phyloP scores from a whole-genome alignment of 1,284 basidiomycete genomes.

The Ceratorhiza oryzae-sativae region DNA sequence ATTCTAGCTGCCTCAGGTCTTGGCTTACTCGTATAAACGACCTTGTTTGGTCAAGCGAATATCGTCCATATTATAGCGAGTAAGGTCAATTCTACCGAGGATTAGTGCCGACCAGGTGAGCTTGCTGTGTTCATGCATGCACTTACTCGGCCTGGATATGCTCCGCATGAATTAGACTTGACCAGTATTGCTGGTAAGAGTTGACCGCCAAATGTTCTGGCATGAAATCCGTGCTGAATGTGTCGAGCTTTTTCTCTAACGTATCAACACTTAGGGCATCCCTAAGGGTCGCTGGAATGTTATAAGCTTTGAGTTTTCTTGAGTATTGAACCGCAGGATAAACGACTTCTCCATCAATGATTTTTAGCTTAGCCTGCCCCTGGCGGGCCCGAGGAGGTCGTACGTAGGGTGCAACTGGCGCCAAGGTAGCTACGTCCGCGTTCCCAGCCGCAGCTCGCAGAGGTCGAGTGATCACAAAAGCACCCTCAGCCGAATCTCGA shows the following conservation, averaged over 20 bases:
- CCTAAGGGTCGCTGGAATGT: conserved; percentile 50
- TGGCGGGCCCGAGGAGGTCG: conserved; percentile 53
- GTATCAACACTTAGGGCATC: conserved; percentile 47
- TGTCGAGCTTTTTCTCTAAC: conserved; percentile 44
- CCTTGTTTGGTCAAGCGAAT: conserved; percentile 50
- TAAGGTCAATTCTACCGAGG: conserved; percentile 54
- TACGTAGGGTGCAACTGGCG: conserved; percentile 60
- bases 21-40: conserved; percentile 25
- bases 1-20: no score
- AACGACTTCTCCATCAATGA: conserved; percentile 54
- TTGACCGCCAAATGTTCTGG: conserved; percentile 53
- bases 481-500: conserved; percentile 47
- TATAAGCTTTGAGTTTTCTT: background rate
- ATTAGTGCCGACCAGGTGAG: background rate
- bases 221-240: conserved; percentile 52
- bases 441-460: conserved; percentile 54
- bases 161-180: conserved; percentile 35
- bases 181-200: conserved; percentile 58
- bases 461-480: conserved; percentile 55
- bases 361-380: background rate
- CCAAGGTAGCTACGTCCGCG: conserved; percentile 58
- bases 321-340: conserved; percentile 56
- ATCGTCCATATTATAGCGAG: conserved; percentile 60
- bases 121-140: background rate
- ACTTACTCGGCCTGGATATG: conserved; percentile 39